Conservation (phyloP, 2,329 filamentous ascomycete genomes). For the Graphilbum ipis-grandicollis region DNA sequence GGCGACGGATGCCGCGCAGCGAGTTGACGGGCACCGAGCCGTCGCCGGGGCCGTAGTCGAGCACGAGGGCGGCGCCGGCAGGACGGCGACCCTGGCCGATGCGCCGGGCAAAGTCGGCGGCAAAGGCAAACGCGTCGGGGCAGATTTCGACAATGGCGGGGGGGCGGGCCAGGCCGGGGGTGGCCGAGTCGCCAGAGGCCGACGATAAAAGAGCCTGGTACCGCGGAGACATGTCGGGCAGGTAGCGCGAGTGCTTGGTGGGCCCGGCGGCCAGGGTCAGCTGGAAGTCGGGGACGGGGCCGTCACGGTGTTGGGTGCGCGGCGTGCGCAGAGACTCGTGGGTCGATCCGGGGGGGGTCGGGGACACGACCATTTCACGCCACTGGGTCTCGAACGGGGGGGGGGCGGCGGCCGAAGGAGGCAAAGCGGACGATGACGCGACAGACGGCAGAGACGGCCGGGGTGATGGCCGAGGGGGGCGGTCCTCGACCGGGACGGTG, state of each 20-base stretch:
- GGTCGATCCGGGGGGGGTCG: constrained; percentile 37
- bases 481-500: constrained; percentile 14
- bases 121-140: constrained; percentile 69
- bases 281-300: constrained; percentile 65
- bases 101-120: constrained; percentile 62
- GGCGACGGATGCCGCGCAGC: constrained; percentile 69
- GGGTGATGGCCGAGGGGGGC: constrained; percentile 18
- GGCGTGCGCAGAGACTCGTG: constrained; percentile 37
- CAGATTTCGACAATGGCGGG: constrained; percentile 75
- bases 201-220: constrained; percentile 45
- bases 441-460: constrained; percentile 23
- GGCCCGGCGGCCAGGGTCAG: constrained; percentile 57
- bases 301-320: constrained; percentile 25
- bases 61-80: constrained; percentile 77
- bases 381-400: constrained; percentile 40
- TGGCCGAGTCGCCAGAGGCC: too few species aligned
- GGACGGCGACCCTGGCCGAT: constrained; percentile 61
- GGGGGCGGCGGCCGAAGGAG: constrained; percentile 16
- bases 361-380: constrained; percentile 67
- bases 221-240: constrained; percentile 65
- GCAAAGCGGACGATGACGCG: constrained; percentile 10
- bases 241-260: constrained; percentile 69
- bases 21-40: constrained; percentile 69
- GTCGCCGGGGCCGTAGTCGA: constrained; percentile 76
- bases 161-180: constrained; percentile 32